A percentile compares a stretch with the other conserved stretches of the same genome.
Evolutionary conservation across 257 asterid species (phyloP).

Genomic region (Cynanchum wilfordii): DNA sequence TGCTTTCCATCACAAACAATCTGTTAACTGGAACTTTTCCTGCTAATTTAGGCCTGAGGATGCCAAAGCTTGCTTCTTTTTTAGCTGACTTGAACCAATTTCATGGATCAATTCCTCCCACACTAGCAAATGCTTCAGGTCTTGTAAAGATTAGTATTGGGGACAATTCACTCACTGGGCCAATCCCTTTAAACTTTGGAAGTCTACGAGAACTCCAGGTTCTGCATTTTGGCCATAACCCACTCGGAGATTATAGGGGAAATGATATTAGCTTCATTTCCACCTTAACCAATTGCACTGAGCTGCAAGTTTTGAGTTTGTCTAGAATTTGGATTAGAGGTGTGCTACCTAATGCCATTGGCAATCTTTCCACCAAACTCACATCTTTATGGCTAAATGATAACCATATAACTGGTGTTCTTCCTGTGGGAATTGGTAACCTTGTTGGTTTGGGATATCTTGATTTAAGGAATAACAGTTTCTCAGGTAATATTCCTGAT

Average conservation of each 20-base stretch:
- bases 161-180: conserved; percentile 20
- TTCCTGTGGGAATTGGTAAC: conserved; percentile 26
- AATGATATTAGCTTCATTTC: conserved; percentile 28
- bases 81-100: conserved; percentile 16
- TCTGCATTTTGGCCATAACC: conserved; percentile 21
- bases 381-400: conserved; percentile 15
- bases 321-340: conserved; percentile 22
- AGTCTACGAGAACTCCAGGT: conserved; percentile 16
- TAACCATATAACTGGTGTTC: conserved; percentile 27
- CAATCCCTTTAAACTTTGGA: conserved; percentile 18
- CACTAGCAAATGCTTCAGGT: conserved; percentile 21
- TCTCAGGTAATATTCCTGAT: conserved; percentile 27
- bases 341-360: conserved; percentile 23
- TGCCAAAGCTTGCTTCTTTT: conserved; percentile 6
- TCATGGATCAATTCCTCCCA: conserved; percentile 17
- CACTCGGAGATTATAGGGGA: conserved; percentile 20
- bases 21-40: conserved; percentile 12
- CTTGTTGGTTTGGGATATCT: conserved; percentile 19
- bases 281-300: conserved; percentile 31
- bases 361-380: conserved; percentile 32
- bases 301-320: conserved; percentile 19
- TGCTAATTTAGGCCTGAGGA: conserved; percentile 5
- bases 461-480: conserved; percentile 15
- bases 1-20: conserved; percentile 14
- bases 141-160: conserved; percentile 10